phyloP scores from a whole-genome alignment of 2,329 filamentous ascomycete genomes.

The Elsinoe fawcettii region DNA sequence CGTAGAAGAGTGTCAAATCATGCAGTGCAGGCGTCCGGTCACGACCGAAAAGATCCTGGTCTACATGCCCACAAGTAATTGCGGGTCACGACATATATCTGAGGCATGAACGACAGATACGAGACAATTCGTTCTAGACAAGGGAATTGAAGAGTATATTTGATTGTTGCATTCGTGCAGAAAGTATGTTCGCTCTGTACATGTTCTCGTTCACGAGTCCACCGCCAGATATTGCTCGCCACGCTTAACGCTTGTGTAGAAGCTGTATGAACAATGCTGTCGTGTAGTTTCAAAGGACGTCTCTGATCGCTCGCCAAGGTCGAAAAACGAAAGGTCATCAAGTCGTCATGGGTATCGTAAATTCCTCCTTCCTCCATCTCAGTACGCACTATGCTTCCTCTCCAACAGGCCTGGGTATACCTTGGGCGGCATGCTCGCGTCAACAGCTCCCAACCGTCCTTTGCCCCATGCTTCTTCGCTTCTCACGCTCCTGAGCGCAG shows the following conservation, averaged over 20 bases:
- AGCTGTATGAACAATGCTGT: background rate
- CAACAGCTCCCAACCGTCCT: background rate
- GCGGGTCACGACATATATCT: background rate
- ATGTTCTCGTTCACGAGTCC: background rate
- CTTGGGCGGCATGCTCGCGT: slow-evolving; percentile 12
- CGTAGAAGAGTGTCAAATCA: too few relatives aligned
- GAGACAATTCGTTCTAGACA: too few relatives aligned
- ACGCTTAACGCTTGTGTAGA: background rate
- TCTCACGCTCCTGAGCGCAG: slow-evolving; percentile 6
- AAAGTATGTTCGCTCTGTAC: slow-evolving; percentile 1
- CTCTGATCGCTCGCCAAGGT: background rate
- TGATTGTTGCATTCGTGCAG: background rate
- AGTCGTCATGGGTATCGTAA: slow-evolving; percentile 1
- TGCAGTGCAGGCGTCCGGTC: background rate
- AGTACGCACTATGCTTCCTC: background rate
- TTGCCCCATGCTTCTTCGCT: slow-evolving; percentile 7
- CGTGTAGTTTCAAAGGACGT: background rate
- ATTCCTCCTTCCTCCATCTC: background rate
- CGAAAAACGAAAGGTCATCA: background rate
- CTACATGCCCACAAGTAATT: background rate
- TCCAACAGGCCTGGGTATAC: slow-evolving; percentile 1
- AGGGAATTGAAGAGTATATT: too few relatives aligned
- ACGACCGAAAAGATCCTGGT: background rate
- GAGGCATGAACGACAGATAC: background rate
- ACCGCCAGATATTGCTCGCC: too few relatives aligned